Base-by-base conservation (phyloP, 345 rosid species). In the Sonneratia alba region DNA sequence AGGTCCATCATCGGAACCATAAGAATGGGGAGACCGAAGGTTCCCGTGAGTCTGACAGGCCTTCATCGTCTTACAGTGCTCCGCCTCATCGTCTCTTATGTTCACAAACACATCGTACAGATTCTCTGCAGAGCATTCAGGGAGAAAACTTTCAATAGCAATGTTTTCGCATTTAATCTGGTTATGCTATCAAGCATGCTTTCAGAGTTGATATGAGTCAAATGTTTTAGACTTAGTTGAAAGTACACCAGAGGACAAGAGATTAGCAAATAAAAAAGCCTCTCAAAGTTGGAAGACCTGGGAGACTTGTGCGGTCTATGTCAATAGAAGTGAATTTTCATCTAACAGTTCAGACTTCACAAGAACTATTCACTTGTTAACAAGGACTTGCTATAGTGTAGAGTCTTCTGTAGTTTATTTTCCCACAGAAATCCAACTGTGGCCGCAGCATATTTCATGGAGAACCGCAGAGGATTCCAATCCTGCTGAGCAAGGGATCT, bases 51-150 rank as follows among this genome's bases (percentile, higher is more conserved):
- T 95, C 71, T 95, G 99, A 74, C 97, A 95, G 56, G 92, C 96
- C 80, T 79, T 89, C 99, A 92, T 92, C 1, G 99, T 95, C 85
- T 95, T 90, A 67, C 97, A 92, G 71, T 95, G 99, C 76, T 95
- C 99, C 34, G 93, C 99, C 85, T 95, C 97, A 18, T 95, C 97
- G 6, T 95, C 99, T 84, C 99, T 85, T 49, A 95, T 79, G 83
- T 92, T 95, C 74, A 89, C 32, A 81, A 95, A 95, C 81, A 89
- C 96, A 40, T 92, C 99, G 2, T 90, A 92, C 77, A 95, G 76
- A 83, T 90, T 95, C 74, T 89, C 99, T 92, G 90, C 7, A 51
- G 79, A 40, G 67, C 16, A 36, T 68, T 42, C 34, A 67, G 19
- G 70, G 13, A 9, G 48, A 13, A 67, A 42, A 32, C 16, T 1